A percentile compares a stretch with the other conserved stretches of the same genome.
Evolutionary conservation across 2,329 filamentous ascomycete genomes (phyloP).

Genomic region (Alternaria infectoria): DNA sequence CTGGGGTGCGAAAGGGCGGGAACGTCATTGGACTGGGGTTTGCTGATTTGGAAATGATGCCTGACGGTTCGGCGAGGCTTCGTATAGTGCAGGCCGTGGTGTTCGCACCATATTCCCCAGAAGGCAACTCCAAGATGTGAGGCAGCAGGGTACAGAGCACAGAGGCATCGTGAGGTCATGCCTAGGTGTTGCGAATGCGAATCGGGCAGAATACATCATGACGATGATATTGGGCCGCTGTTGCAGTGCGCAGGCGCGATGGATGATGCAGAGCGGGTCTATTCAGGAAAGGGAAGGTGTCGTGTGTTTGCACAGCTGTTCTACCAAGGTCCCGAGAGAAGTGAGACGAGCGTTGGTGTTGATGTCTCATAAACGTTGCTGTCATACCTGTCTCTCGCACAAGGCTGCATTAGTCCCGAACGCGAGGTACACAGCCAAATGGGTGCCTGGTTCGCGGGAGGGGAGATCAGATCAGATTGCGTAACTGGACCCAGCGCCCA

Average conservation of each 20-base stretch:
- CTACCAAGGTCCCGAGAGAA: background rate
- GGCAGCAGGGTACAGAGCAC: background rate
- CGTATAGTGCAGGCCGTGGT: background rate
- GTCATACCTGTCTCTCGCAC: constrained; percentile 1
- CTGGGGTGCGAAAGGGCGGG: background rate
- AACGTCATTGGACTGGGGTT: background rate
- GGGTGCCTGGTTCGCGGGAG: background rate
- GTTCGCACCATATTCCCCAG: constrained; percentile 2
- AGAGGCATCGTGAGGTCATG: background rate
- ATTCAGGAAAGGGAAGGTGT: background rate
- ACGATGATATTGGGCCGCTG: background rate
- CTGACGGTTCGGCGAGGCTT: constrained; percentile 10
- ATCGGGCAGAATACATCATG: background rate
- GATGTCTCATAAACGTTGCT: constrained; percentile 8
- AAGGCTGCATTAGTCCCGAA: background rate
- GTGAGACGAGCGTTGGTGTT: constrained; percentile 5
- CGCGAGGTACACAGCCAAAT: constrained; percentile 1
- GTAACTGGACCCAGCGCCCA: constrained; percentile 3
- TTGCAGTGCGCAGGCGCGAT: background rate
- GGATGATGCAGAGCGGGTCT: background rate
- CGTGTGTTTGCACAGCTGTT: background rate
- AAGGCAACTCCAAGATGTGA: constrained; percentile 1
- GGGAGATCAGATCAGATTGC: constrained; percentile 2
- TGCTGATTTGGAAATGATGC: constrained; percentile 8
- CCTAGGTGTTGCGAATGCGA: background rate